Base-by-base conservation (phyloP, 2,329 filamentous ascomycete species). In the Ascochyta clinopodiicola region DNA sequence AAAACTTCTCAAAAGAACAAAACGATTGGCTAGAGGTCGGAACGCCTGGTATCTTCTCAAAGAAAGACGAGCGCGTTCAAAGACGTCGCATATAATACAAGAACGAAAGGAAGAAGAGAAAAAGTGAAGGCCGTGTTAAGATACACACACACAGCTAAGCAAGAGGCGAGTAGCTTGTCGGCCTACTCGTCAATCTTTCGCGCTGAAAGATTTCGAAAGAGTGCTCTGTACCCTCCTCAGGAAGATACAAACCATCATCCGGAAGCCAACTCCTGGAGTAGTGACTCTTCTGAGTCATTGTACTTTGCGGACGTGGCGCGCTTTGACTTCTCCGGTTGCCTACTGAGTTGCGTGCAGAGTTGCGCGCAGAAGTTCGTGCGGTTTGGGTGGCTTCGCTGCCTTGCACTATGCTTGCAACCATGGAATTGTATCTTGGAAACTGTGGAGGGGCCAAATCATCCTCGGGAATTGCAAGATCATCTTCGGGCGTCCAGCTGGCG, bases 121-220 rank as follows among this genome's bases (percentile, higher is more conserved):
- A 43, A 47, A 13, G 24, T 17, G 10, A 29, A 32, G 24, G 44
- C 21, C 31, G 51, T 44, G 19, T 25, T 6, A 25, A n/a, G 13
- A 29, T 31, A 29, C 10, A 10, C 6, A 15, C 24, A 9, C 8
- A n/a, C 27, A n/a, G 12, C 36, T 49, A 50, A 35, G 60, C 59
- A 45, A 67, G 51, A 17, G 66, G 66, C 21, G 66, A 67, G 34
- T 69, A 69, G 42, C 57, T 68, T 17, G 61, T 66, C 5, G 62
- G 62, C 25, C 63, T 53, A 54, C 47, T 62, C 9, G 44, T 52
- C 35, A 64, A 39, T 29, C 50, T 56, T 19, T 52, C 50, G 39
- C 60, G 51, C 31, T 49, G 47, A 25, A 62, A 66, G 15, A 59
- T 58, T 34, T 57, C 59, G 44, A 60, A 67, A 13, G 55, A 57